These are phyloP conservation scores for Tetrapisispora namnaoensis DNA, from an alignment of 805 yeast species.

Conservation along the genomic window DNA sequence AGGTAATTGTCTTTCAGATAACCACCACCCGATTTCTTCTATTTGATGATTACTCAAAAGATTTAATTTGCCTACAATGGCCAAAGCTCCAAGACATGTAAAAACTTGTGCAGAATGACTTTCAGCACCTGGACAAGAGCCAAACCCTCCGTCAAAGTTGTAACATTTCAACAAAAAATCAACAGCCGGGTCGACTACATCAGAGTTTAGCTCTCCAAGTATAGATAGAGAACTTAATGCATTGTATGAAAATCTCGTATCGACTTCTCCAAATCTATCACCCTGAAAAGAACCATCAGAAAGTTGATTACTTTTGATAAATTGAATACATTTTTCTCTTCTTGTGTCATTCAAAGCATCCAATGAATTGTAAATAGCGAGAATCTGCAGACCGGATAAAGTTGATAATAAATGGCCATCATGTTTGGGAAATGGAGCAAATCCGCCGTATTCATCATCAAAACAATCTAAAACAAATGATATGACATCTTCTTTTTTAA, in stretches of 20 bases:
- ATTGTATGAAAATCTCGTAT: slow-evolving; percentile 80
- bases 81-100: slow-evolving; percentile 74
- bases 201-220: slow-evolving; percentile 49
- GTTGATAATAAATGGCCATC: slow-evolving; percentile 85
- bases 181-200: slow-evolving; percentile 52
- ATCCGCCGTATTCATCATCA: slow-evolving; percentile 56
- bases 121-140: slow-evolving; percentile 89
- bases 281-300: slow-evolving; percentile 74
- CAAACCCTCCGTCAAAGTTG: slow-evolving; percentile 95
- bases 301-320: slow-evolving; percentile 32
- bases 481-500: slow-evolving; percentile 53
- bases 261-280: slow-evolving; percentile 85
- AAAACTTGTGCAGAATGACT: slow-evolving; percentile 89
- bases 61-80: slow-evolving; percentile 54
- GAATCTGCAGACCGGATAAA: slow-evolving; percentile 73
- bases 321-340: slow-evolving; percentile 27
- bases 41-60: slow-evolving; percentile 29
- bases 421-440: slow-evolving; percentile 82
- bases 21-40: slow-evolving; percentile 67
- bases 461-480: slow-evolving; percentile 64
- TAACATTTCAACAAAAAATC: slow-evolving; percentile 58
- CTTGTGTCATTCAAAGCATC: slow-evolving; percentile 31
- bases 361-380: slow-evolving; percentile 55
- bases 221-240: slow-evolving; percentile 68
- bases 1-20: slow-evolving; percentile 76